Conservation (phyloP, 805 yeast species). For the Myxozyma mucilagina region DNA sequence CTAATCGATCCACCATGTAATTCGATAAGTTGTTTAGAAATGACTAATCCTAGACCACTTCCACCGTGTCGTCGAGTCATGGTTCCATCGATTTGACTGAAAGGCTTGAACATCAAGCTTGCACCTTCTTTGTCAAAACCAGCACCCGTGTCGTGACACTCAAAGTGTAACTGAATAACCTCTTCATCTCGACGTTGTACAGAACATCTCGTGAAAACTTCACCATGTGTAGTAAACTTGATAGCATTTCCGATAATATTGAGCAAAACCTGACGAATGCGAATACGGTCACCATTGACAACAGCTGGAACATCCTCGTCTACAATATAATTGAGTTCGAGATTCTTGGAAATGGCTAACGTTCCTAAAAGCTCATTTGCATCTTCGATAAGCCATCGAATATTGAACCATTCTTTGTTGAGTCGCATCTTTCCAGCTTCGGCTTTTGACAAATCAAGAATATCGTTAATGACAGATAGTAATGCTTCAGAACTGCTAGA, state of each 20-base stretch:
- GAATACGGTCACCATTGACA: conserved; percentile 41
- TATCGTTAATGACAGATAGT: conserved; percentile 41
- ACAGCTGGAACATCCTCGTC: conserved; percentile 38
- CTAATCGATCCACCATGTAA: conserved; percentile 40
- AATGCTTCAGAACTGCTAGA: conserved; percentile 40
- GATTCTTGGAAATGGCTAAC: conserved; percentile 39
- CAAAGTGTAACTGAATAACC: conserved; percentile 35
- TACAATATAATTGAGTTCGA: conserved; percentile 40
- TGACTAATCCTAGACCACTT: conserved; percentile 42
- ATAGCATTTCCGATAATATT: conserved; percentile 43
- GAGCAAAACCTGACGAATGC: conserved; percentile 40
- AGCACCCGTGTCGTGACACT: conserved; percentile 42
- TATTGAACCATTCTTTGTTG: conserved; percentile 37
- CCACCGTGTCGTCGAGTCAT: conserved; percentile 37
- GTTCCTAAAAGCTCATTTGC: conserved; percentile 40
- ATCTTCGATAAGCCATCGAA: conserved; percentile 40
- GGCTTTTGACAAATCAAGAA: conserved; percentile 41
- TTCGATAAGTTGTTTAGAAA: conserved; percentile 40
- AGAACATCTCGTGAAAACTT: conserved; percentile 38
- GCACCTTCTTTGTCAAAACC: conserved; percentile 40
- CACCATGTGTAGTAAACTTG: conserved; percentile 41
- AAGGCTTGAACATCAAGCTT: conserved; percentile 41
- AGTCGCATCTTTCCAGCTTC: conserved; percentile 43
- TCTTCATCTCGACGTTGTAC: conserved; percentile 22
- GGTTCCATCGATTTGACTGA: conserved; percentile 38